phyloP scores from a whole-genome alignment of 768 basidiomycete genomes.

The Mycena alexandri region DNA sequence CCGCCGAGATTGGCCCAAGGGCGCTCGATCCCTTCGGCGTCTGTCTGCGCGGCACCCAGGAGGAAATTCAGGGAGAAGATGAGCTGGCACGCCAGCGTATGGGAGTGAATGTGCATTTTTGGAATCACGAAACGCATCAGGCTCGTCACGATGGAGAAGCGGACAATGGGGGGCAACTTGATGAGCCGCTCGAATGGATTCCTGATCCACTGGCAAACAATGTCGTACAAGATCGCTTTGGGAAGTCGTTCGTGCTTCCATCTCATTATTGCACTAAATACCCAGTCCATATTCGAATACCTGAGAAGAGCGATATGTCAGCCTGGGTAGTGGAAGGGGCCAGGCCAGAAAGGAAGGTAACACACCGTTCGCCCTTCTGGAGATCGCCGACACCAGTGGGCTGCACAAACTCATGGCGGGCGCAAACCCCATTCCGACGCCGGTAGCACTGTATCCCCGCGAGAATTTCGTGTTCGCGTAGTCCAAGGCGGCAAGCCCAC shows the following conservation, averaged over 20 bases:
- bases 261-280: slow-evolving; percentile 44
- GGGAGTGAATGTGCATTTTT: too few relatives aligned
- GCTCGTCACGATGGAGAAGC: slow-evolving; percentile 16
- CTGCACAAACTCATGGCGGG: not conserved
- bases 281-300: slow-evolving; percentile 53
- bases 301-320: slow-evolving; percentile 28
- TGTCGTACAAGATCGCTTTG: slow-evolving; percentile 46
- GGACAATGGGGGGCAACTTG: slow-evolving; percentile 30
- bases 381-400: slow-evolving; percentile 44
- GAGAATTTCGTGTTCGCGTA: not conserved
- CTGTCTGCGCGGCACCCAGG: too few relatives aligned
- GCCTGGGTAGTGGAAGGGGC: too few relatives aligned
- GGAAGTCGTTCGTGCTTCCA: not conserved
- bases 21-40: too few relatives aligned
- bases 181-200: slow-evolving; percentile 37
- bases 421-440: too few relatives aligned
- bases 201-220: slow-evolving; percentile 46
- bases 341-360: not conserved
- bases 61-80: too few relatives aligned
- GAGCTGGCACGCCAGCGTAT: too few relatives aligned
- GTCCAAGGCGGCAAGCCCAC: too few relatives aligned
- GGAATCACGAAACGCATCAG: slow-evolving; percentile 46
- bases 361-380: slow-evolving; percentile 46
- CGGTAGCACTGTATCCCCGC: too few relatives aligned
- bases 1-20: too few relatives aligned